These are phyloP conservation scores for Akanthomyces lecanii DNA, from an alignment of 2,329 filamentous ascomycete species.

Conservation along the genomic window DNA sequence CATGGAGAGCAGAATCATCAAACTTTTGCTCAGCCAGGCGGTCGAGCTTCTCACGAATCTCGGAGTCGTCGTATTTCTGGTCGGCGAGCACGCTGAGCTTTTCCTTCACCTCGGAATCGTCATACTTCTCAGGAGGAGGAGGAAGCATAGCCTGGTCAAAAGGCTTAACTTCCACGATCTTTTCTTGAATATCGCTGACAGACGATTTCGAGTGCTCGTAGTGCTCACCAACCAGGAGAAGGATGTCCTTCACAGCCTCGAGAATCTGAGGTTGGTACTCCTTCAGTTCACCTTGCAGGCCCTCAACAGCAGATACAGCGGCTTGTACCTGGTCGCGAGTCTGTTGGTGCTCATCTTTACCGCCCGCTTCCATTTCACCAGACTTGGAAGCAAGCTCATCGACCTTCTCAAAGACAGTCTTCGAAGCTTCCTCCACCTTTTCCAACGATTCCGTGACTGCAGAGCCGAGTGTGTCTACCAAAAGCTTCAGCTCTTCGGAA, in stretches of 20 bases:
- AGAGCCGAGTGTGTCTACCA: constrained; percentile 79
- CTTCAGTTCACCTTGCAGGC: constrained; percentile 70
- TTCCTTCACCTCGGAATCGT: constrained; percentile 37
- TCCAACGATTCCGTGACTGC: constrained; percentile 79
- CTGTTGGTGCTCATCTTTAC: constrained; percentile 74
- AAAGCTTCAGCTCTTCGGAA: constrained; percentile 79
- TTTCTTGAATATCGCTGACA: constrained; percentile 50
- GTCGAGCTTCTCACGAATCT: constrained; percentile 25
- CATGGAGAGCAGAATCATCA: constrained; percentile 18
- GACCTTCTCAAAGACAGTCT: constrained; percentile 78
- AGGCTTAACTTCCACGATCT: constrained; percentile 58
- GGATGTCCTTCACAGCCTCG: constrained; percentile 79
- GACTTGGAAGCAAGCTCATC: constrained; percentile 73
- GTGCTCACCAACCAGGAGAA: constrained; percentile 76
- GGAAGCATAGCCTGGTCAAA: constrained; percentile 57
- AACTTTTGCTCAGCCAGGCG: constrained; percentile 22
- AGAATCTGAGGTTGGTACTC: constrained; percentile 89
- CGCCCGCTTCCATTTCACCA: constrained; percentile 69
- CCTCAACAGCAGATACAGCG: constrained; percentile 67
- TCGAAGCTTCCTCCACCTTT: constrained; percentile 82
- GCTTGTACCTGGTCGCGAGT: constrained; percentile 79
- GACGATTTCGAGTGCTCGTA: constrained; percentile 80
- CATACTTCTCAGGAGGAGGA: constrained; percentile 55
- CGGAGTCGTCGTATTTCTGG: constrained; percentile 32
- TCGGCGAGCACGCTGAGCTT: constrained; percentile 33